phyloP scores from a whole-genome alignment of 2,329 filamentous ascomycete genomes.

The Acrocalymma vagum region DNA sequence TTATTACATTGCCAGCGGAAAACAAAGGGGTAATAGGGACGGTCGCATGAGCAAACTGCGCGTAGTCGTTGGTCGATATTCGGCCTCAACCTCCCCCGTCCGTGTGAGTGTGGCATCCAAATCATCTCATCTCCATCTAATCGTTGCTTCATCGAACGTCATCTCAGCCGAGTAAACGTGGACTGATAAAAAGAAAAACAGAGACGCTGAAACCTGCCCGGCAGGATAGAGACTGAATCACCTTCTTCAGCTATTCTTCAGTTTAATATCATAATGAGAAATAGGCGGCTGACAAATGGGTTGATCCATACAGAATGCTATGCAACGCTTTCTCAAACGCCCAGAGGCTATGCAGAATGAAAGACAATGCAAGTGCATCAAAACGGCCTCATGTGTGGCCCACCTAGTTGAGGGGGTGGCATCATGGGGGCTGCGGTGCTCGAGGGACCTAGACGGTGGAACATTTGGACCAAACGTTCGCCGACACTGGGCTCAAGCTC shows the following conservation, averaged over 20 bases:
- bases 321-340: slow-evolving; percentile 1
- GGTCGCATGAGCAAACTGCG: no score
- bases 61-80: no score
- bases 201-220: slow-evolving; percentile 23
- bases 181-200: no score
- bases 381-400: slow-evolving; percentile 35
- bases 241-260: slow-evolving; percentile 4
- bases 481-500: slow-evolving; percentile 88
- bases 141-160: slow-evolving; percentile 21
- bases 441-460: slow-evolving; percentile 59
- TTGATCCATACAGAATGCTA: background rate
- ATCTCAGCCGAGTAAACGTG: slow-evolving; percentile 14
- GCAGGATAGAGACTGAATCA: slow-evolving; percentile 12
- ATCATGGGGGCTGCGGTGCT: slow-evolving; percentile 29
- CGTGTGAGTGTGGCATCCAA: slow-evolving; percentile 6
- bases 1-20: no score
- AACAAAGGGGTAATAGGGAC: no score
- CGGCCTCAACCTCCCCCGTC: slow-evolving; percentile 2
- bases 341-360: background rate
- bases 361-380: slow-evolving; percentile 14
- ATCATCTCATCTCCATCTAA: slow-evolving; percentile 8
- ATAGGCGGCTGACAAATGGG: slow-evolving; percentile 3
- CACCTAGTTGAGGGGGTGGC: slow-evolving; percentile 27
- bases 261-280: slow-evolving; percentile 3
- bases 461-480: slow-evolving; percentile 78